Evolutionary conservation across 2,329 filamentous ascomycete genomes (phyloP), one percentile per base, ranked within the genome.

Genomic region (Claviceps humidiphila): DNA sequence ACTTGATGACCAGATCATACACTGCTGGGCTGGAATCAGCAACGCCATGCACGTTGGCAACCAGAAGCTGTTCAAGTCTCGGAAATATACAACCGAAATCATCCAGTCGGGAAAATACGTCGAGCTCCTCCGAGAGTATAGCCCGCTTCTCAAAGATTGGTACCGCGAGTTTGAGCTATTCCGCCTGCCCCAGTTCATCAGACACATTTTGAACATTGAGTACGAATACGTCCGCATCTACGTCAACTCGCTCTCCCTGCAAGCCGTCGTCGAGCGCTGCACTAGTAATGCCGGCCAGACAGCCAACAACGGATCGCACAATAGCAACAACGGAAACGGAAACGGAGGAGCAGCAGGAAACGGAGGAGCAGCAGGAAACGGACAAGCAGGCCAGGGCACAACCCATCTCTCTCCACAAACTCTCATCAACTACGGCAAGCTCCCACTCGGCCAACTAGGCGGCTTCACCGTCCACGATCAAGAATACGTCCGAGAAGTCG

Each of bases 171-270:
- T 96, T 63, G 85, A 95, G 59, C 76, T 80, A n/a, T 85, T 87
- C 61, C 77, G 80, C 52, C 74, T 85, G 50, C 82, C 82, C 2
- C 77, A 72, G 22, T 84, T 77, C 56, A 83, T 82, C 58, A 72
- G 78, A 34, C 82, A 89, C 64, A 90, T 97, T 54, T 74, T 98
- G 34, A 85, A 82, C 7, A 96, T 97, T 58, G 93, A 98, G 70
- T 96, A 93, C 63, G 89, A 97, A 63, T 96, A 96, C 64, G 89
- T 91, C 26, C 81, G 91, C 61, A 86, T 96, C 49, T 97, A 97
- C 64, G 80, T 96, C 70, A 96, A 97, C 66, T 95, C 90, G 1
- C 75, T 98, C 2, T 90, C 90, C 2, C 73, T 98, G 2, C 93
- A 98, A 69, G 93, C 93, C 22, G 89, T 97, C 3, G 89, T 97